Base-by-base conservation (phyloP, 768 basidiomycete species). In the Amanita pseudoporphyria region DNA sequence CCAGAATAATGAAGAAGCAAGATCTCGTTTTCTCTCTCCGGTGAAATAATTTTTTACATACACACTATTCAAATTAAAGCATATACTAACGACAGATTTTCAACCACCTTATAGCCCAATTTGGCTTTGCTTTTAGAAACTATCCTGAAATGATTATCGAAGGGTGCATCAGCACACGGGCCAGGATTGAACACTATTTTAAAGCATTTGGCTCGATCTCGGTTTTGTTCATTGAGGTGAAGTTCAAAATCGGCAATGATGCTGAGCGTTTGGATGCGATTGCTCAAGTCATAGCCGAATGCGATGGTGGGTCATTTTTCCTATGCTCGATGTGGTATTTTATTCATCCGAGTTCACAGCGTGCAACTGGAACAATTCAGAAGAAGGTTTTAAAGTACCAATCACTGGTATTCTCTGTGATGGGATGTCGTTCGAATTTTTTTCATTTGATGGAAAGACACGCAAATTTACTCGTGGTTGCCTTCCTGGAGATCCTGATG, bases 21-120 rank as follows among this genome's bases (percentile, higher is more conserved):
- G 37, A 52, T 58, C 58, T 9, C 52, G 54, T 19, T 59, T 61
- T 49, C 53, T 59, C 52, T 50, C 57, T 52, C 60, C 58, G 39
- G 56, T 54, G n/a, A 22, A 43, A 14, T 40, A 31, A 18, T 16
- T 38, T 19, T 47, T 45, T 45, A 51, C 53, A 44, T 39, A 50
- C 42, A 45, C 41, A 18, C 47, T 47, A 16, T 45, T 33, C 47
- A 43, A 56, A 49, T 16, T 52, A 53, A 35, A 6, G 53, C 38
- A 45, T 6, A 16, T 39, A 47, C n/a, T n/a, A n/a, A 35, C 32
- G 22, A 24, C 53, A 60, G 57, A 36, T 60, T 37, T 57, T 57
- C 52, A 58, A 58, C 33, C 53, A 51, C 43, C 45, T 58, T 18
- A 52, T 58, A 21, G 51, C 43, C 22, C 44, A 46, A 35, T 60